Base-by-base conservation (phyloP, 139 green algal species). In the Eudorina sp. region DNA sequence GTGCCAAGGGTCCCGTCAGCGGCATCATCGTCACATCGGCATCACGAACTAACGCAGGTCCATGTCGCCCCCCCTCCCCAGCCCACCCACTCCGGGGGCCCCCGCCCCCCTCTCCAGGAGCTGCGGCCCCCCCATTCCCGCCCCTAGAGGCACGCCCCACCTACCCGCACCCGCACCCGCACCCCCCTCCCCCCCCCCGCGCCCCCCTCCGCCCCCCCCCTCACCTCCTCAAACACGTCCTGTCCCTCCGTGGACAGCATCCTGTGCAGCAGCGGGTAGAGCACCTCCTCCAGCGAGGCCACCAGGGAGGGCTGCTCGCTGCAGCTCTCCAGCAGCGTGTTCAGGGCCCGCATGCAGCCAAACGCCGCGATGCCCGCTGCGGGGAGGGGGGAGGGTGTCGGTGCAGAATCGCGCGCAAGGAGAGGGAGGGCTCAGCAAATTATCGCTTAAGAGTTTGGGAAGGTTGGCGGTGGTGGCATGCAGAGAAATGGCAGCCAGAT, bases 201-300 rank as follows among this genome's bases (percentile, higher is more conserved):
- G 48, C 48, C 11, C 48, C 9, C 48, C 48, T 13, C 11, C 48
- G 11, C 48, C 48, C 48, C 48, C 48, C 48, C 62, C 19, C 78
- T 3, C 51, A 92, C 91, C 91, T 99, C 98, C 89, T 99, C 98
- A 80, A 98, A 96, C 18, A 99, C 89, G 62, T 99, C 98, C 89
- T 98, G 93, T 9, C 92, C 92, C 51, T 93, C 90, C 14, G 72
- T 90, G 38, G 38, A 74, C 64, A 94, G 84, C 86, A 98, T 97
- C 53, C 92, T 92, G 5, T 95, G 80, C 90, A 99, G 93, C 74
- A 99, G 93, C 45, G 97, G 97, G 86, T 96, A 96, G 83, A 99
- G 90, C 4, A 95, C 90, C 29, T 95, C 95, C 93, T 99, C 97
- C 81, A 99, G 91, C 69, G 94, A 85, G 0, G 93, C 88, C 89